phyloP scores from a whole-genome alignment of 140 eudicot species.

The Senecio squalidus region DNA sequence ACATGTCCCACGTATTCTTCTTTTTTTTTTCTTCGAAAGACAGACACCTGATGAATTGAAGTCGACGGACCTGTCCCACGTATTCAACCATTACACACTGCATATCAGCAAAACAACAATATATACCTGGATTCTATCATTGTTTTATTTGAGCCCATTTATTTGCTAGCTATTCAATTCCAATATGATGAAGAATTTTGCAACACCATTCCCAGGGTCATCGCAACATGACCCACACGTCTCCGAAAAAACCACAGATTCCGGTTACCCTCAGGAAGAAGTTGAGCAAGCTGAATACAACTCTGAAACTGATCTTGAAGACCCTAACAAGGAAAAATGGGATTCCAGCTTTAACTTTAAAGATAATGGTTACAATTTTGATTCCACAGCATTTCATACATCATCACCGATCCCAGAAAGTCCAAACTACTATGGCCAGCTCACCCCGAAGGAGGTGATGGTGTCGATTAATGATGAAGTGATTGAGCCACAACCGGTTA shows the following conservation, averaged over 20 bases:
- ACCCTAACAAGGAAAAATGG: not conserved
- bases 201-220: too few relatives aligned
- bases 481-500: not conserved
- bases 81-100: too few relatives aligned
- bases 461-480: conserved; percentile 6
- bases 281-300: not conserved
- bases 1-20: too few relatives aligned
- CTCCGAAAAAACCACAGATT: not conserved
- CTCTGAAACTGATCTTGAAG: not conserved
- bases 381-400: not conserved
- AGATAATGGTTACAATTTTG: not conserved
- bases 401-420: not conserved
- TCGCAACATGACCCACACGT: too few relatives aligned
- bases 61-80: too few relatives aligned
- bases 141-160: too few relatives aligned
- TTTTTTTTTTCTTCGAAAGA: too few relatives aligned
- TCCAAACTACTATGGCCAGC: conserved; percentile 3
- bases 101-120: too few relatives aligned
- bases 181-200: too few relatives aligned
- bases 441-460: conserved; percentile 10
- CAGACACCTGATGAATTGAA: too few relatives aligned
- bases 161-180: too few relatives aligned
- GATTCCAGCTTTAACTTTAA: not conserved
- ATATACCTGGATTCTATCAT: too few relatives aligned
- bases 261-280: not conserved